Base-by-base conservation (phyloP, 202 grass and related monocot species). In the Saccharum hybrid region DNA sequence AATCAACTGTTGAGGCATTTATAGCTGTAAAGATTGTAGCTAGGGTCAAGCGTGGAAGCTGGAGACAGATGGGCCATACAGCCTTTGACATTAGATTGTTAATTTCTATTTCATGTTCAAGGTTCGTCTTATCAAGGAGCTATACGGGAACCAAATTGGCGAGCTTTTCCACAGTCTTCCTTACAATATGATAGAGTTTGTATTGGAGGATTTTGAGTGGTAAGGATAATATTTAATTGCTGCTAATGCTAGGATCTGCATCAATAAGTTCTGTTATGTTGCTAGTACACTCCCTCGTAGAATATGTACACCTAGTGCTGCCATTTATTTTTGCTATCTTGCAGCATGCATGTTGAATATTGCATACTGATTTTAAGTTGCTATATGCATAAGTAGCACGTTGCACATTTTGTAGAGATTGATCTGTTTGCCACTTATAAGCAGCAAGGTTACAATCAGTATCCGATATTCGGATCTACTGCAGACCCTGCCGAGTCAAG, bases 51-150 rank as follows among this genome's bases (percentile, higher is more conserved):
- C 54, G 45, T 54, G 22, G 38, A 63, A 71, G 43, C 45, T 38
- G 42, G 42, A 72, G 41, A 63, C 11, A 33, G 30, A 23, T 22
- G 48, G 10, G 42, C 34, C 37, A 16, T 64, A 31, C 51, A 77
- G 15, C 34, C 7, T 83, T 74, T 51, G 19, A 40, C 3, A 26
- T 13, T 10, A 86, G 78, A 81, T 77, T 56, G 48, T 65, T 43
- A 42, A 80, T 82, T 71, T 71, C 23, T n/a, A 68, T 68, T 89
- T 78, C 30, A 77, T 40, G 67, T 83, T 92, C 61, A 83, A 98
- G 95, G 92, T 94, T 34, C 88, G 88, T 21, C 92, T 98, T 94
- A 82, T 98, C 78, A 94, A 98, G 83, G 95, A 98, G 71, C 83
- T 98, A 12, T 98, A 94, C 52, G 95, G 95, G 43, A 91, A 94